Evolutionary conservation across 2,329 filamentous ascomycete species (phyloP).

Genomic region (Colletotrichum endophyticum): DNA sequence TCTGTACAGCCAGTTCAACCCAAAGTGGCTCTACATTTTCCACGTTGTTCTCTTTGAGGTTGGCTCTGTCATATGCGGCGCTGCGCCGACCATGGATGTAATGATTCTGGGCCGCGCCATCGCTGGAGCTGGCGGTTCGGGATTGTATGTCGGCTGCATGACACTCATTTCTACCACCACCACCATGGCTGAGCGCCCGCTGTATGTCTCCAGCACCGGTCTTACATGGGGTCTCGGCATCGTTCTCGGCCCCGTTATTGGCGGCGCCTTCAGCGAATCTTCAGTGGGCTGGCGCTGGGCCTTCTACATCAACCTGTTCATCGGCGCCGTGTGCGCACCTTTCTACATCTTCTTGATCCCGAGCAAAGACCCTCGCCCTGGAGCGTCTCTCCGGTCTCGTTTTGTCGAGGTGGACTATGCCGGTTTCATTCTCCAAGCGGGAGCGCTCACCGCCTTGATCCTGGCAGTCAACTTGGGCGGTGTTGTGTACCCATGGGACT

Average conservation of each 20-base stretch:
- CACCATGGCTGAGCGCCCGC: not conserved
- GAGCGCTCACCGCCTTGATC: slow-evolving; percentile 37
- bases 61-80: slow-evolving; percentile 42
- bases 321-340: slow-evolving; percentile 37
- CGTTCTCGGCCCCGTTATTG: slow-evolving; percentile 44
- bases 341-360: slow-evolving; percentile 32
- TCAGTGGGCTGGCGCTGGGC: slow-evolving; percentile 44
- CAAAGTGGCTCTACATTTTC: slow-evolving; percentile 33
- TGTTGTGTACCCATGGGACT: slow-evolving; percentile 49
- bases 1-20: slow-evolving; percentile 33
- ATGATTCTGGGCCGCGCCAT: slow-evolving; percentile 49
- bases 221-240: slow-evolving; percentile 47
- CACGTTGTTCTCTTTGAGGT: slow-evolving; percentile 38
- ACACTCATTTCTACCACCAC: not conserved
- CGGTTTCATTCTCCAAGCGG: slow-evolving; percentile 49
- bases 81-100: slow-evolving; percentile 41
- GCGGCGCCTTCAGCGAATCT: slow-evolving; percentile 44
- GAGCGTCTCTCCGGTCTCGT: slow-evolving; percentile 28
- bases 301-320: slow-evolving; percentile 59
- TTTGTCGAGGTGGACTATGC: slow-evolving; percentile 46
- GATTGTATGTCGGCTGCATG: slow-evolving; percentile 5
- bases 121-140: slow-evolving; percentile 40
- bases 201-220: slow-evolving; percentile 24
- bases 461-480: slow-evolving; percentile 59
- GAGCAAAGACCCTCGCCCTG: slow-evolving; percentile 21